Evolutionary conservation across 257 asterid species (phyloP), one percentile per base, ranked within the genome.

Genomic region (Linaria vulgaris): DNA sequence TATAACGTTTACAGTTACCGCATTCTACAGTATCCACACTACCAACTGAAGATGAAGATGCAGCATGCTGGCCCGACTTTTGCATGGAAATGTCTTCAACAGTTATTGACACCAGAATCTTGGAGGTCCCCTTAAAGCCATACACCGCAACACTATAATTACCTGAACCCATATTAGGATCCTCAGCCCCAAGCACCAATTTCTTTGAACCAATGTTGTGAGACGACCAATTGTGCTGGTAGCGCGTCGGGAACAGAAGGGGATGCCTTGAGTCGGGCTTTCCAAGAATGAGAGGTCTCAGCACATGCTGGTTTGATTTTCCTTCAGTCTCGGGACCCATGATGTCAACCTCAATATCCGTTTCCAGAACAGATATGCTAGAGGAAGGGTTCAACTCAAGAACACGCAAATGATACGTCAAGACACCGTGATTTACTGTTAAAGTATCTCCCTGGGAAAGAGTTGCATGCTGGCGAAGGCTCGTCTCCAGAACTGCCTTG

Each of bases 401-500:
- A 50, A 94, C 92, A 6, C 81, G 82, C 56, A 94, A 64, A 70
- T 82, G 85, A 62, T 89, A 94, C 12, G 85, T 76, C 44, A 90
- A 72, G 25, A 72, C 77, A 51, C 99, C 99, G 50, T 94, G 91
- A 61, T 63, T 76, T 59, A 94, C 96, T 0, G 83, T 81, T 1
- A 94, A 83, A 20, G 74, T 60, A 67, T 90, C 96, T 17, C 91
- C 95, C 79, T 85, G 78, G 2, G 99, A 85, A 59, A 94, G 95
- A 27, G 99, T 90, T 2, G 99, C 97, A 53, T 94, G 97, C 66
- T 85, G 95, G 66, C 97, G 95, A 56, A 94, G 95, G 73, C 90
- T 81, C 6, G 99, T 94, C 77, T 94, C 99, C 54, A 94, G 85
- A 48, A 94, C 99, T 6, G 99, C 99, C 84, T 90, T 94, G 79